phyloP scores from a whole-genome alignment of 306 rosid genomes.

The Ochetophila trinervis region DNA sequence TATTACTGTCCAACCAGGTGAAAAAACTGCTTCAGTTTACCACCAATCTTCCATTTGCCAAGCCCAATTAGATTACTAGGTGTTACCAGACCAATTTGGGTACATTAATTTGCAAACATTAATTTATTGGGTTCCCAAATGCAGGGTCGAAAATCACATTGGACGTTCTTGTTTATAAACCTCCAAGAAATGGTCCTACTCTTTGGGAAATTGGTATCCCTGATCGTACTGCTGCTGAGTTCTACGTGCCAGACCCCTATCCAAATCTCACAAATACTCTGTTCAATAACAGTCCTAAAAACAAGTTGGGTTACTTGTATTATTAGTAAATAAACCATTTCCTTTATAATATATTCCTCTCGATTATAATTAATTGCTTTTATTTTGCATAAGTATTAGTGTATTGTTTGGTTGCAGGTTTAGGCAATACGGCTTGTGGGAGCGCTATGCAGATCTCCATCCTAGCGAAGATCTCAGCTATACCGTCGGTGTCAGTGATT shows the following conservation, averaged over 20 bases:
- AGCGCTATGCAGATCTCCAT: constrained; percentile 38
- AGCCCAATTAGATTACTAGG: background rate
- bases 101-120: background rate
- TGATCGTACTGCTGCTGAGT: constrained; percentile 47
- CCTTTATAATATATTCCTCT: too few species aligned
- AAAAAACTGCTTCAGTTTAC: background rate
- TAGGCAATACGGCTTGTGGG: constrained; percentile 62
- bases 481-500: constrained; percentile 20
- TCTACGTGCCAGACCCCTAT: constrained; percentile 35
- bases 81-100: background rate
- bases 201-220: constrained; percentile 62
- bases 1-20: constrained; percentile 37
- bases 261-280: constrained; percentile 23
- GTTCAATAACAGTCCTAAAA: background rate
- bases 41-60: background rate
- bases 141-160: constrained; percentile 31
- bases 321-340: too few species aligned
- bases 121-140: background rate
- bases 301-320: constrained; percentile 23
- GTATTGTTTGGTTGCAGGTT: constrained; percentile 24
- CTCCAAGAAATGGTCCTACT: constrained; percentile 62
- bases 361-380: too few species aligned
- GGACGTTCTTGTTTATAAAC: constrained; percentile 30
- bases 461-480: constrained; percentile 37
- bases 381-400: too few species aligned